Percentiles rank a stretch among this genome's conserved stretches.
Conservation (phyloP, 2,329 filamentous ascomycete genomes). For the Alternaria sp. region DNA sequence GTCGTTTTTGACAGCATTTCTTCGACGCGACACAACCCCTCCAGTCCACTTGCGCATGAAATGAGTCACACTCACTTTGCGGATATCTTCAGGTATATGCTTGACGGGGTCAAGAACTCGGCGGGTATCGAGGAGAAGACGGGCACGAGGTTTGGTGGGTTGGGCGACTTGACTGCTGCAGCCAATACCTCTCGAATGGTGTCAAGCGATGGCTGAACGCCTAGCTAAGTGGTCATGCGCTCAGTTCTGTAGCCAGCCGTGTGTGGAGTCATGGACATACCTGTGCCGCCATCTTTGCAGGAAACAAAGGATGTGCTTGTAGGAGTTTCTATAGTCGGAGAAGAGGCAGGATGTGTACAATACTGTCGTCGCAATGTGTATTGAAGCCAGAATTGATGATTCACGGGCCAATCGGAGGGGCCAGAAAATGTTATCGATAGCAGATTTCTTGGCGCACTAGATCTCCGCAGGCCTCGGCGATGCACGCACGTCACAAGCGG, state of each 20-base stretch:
- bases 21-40: background rate
- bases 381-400: slow-evolving; percentile 20
- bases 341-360: too few species aligned
- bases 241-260: slow-evolving; percentile 27
- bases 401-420: slow-evolving; percentile 22
- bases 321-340: too few species aligned
- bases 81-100: slow-evolving; percentile 91
- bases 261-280: slow-evolving; percentile 21
- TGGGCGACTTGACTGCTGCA: slow-evolving; percentile 57
- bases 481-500: slow-evolving; percentile 8
- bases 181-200: slow-evolving; percentile 64
- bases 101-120: slow-evolving; percentile 92
- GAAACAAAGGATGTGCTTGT: too few species aligned
- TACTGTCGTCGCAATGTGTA: slow-evolving; percentile 14
- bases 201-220: slow-evolving; percentile 66
- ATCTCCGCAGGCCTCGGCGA: background rate
- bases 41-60: background rate
- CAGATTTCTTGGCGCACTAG: background rate
- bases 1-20: background rate
- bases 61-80: slow-evolving; percentile 64
- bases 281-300: slow-evolving; percentile 36
- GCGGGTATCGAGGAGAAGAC: slow-evolving; percentile 85
- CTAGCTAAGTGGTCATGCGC: slow-evolving; percentile 47
- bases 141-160: slow-evolving; percentile 78
- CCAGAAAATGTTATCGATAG: slow-evolving; percentile 12